These are phyloP conservation scores for Penicillium sumatraense DNA, from an alignment of 2,329 filamentous ascomycete genomes.

Conservation along the genomic window DNA sequence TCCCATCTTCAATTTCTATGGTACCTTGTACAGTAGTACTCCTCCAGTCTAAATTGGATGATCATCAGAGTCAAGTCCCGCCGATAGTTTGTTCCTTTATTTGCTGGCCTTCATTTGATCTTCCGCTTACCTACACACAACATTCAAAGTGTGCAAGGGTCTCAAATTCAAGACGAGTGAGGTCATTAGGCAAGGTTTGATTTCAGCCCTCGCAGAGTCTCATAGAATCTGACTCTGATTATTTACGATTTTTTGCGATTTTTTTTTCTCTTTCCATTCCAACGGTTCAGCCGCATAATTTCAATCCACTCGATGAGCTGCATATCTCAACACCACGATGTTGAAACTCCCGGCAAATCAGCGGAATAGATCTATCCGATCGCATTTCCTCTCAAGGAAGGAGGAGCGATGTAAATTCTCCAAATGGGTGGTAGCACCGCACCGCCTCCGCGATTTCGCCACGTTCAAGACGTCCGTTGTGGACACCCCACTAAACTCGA, in stretches of 20 bases:
- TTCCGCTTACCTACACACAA: background rate
- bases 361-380: conserved; percentile 2
- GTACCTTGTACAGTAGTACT: background rate
- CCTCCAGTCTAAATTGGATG: background rate
- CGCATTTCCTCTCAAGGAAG: background rate
- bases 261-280: background rate
- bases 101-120: background rate
- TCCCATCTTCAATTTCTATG: background rate
- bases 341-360: background rate
- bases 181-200: conserved; percentile 16
- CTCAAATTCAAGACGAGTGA: background rate
- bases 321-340: conserved; percentile 23
- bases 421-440: background rate
- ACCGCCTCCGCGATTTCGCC: conserved; percentile 24
- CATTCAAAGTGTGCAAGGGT: conserved; percentile 12
- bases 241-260: background rate
- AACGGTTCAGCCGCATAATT: conserved; percentile 20
- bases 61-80: background rate
- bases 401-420: conserved; percentile 1
- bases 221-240: background rate
- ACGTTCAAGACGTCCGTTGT: conserved; percentile 20
- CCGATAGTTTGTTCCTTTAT: background rate
- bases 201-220: background rate
- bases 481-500: conserved; percentile 12
- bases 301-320: conserved; percentile 14